Evolutionary conservation across 169 alveolate species (phyloP).

Genomic region (Plasmodium ovale): DNA sequence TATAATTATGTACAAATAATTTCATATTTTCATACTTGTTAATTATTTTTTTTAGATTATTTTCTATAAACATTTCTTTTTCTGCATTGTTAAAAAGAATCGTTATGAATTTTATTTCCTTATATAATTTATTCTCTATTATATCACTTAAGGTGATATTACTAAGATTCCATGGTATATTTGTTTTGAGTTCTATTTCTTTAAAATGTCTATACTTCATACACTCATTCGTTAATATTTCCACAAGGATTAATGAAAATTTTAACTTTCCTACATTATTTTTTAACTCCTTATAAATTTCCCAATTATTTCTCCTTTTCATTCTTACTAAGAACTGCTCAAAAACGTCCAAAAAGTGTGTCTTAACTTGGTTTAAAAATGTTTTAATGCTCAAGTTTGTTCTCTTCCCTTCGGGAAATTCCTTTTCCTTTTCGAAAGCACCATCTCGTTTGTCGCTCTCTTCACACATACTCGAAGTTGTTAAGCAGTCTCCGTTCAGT

Average conservation of each 20-base stretch:
- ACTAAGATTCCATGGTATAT: constrained; percentile 48
- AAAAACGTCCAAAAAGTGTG: constrained; percentile 42
- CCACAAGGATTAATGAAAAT: constrained; percentile 65
- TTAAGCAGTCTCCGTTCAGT: not conserved
- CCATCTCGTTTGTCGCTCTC: not conserved
- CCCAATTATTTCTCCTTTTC: constrained; percentile 69
- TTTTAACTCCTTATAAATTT: constrained; percentile 71
- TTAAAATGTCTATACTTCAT: constrained; percentile 71
- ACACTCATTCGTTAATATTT: constrained; percentile 72
- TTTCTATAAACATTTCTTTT: constrained; percentile 67
- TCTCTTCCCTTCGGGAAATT: not conserved
- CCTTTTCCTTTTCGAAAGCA: constrained; percentile 4
- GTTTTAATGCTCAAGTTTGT: constrained; percentile 42
- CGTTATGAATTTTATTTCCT: constrained; percentile 61
- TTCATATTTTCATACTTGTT: constrained; percentile 69
- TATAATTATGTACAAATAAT: constrained; percentile 24
- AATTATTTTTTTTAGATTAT: constrained; percentile 61
- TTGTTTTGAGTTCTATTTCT: constrained; percentile 67
- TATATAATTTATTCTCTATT: constrained; percentile 65
- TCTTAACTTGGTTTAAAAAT: constrained; percentile 52
- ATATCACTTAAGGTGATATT: constrained; percentile 69
- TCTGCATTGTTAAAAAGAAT: constrained; percentile 68
- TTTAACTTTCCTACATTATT: constrained; percentile 71
- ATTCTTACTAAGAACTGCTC: constrained; percentile 61
- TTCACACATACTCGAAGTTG: not conserved